Evolutionary conservation across 257 asterid species (phyloP).

Genomic region (Gardenia jasminoides): DNA sequence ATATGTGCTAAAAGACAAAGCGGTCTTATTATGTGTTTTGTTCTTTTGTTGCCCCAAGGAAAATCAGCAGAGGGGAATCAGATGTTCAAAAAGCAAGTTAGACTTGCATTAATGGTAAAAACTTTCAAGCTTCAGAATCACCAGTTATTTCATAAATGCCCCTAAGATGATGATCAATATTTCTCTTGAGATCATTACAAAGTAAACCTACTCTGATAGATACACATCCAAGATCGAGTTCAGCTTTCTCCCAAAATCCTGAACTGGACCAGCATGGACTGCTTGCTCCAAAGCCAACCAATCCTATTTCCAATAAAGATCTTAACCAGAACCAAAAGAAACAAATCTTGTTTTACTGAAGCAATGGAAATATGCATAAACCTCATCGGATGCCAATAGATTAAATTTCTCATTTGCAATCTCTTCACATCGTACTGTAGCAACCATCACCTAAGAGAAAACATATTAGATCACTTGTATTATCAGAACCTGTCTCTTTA

Average conservation of each 20-base stretch:
- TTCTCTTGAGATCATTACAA: not conserved
- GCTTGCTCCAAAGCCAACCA: slow-evolving; percentile 78
- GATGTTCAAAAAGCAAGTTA: not conserved
- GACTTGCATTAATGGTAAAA: not conserved
- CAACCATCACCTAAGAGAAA: slow-evolving; percentile 78
- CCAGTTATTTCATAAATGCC: not conserved
- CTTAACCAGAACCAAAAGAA: slow-evolving; percentile 10
- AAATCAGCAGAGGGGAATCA: not conserved
- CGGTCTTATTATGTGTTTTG: not conserved
- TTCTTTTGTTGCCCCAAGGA: not conserved
- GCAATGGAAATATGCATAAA: slow-evolving; percentile 26
- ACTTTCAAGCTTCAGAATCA: not conserved
- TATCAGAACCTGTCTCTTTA: not conserved
- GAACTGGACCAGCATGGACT: slow-evolving; percentile 67
- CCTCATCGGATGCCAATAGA: slow-evolving; percentile 14
- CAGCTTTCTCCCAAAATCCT: slow-evolving; percentile 84
- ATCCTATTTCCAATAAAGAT: slow-evolving; percentile 35
- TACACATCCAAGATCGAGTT: slow-evolving; percentile 61
- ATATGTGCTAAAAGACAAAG: not conserved
- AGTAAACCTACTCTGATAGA: slow-evolving; percentile 60
- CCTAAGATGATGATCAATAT: not conserved
- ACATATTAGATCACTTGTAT: slow-evolving; percentile 1
- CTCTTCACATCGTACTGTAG: slow-evolving; percentile 96
- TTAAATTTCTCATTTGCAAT: slow-evolving; percentile 73
- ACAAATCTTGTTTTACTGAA: slow-evolving; percentile 46